phyloP scores from a whole-genome alignment of 2,329 filamentous ascomycete species.

The Aspergillus fumigatus region DNA sequence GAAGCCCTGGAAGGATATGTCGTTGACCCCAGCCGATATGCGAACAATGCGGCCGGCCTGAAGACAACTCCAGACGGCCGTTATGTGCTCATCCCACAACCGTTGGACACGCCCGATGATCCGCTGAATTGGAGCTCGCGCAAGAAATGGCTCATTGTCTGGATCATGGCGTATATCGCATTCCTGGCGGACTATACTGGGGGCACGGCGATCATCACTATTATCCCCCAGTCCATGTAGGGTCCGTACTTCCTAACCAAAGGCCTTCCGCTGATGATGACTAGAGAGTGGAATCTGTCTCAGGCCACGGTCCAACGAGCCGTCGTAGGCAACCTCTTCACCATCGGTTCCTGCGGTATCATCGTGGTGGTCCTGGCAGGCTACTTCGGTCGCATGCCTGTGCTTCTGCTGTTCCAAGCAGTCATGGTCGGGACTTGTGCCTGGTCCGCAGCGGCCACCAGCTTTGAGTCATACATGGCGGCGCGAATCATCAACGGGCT shows the following conservation, averaged over 20 bases:
- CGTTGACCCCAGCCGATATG: constrained; percentile 14
- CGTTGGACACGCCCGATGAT: constrained; percentile 48
- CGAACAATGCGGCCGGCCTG: constrained; percentile 19
- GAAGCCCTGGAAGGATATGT: constrained; percentile 17
- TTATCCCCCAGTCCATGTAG: constrained; percentile 43
- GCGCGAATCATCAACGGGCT: constrained; percentile 47
- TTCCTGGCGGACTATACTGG: constrained; percentile 50
- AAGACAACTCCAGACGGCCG: constrained; percentile 34
- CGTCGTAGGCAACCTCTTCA: constrained; percentile 51
- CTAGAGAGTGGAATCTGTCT: constrained; percentile 46
- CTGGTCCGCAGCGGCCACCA: constrained; percentile 44
- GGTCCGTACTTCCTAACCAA: constrained; percentile 3
- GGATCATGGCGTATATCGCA: constrained; percentile 45
- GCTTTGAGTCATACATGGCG: constrained; percentile 47
- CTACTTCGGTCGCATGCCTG: constrained; percentile 44
- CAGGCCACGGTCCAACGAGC: constrained; percentile 49
- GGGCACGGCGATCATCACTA: constrained; percentile 42
- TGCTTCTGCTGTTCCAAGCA: constrained; percentile 25
- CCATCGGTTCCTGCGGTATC: constrained; percentile 42
- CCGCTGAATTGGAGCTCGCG: constrained; percentile 51
- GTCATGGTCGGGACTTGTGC: constrained; percentile 25
- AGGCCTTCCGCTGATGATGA: background rate
- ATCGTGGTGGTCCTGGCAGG: constrained; percentile 39
- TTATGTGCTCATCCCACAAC: constrained; percentile 52
- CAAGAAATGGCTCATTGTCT: constrained; percentile 48